Evolutionary conservation across 345 rosid genomes (phyloP).

Genomic region (Orychophragmus violaceus): DNA sequence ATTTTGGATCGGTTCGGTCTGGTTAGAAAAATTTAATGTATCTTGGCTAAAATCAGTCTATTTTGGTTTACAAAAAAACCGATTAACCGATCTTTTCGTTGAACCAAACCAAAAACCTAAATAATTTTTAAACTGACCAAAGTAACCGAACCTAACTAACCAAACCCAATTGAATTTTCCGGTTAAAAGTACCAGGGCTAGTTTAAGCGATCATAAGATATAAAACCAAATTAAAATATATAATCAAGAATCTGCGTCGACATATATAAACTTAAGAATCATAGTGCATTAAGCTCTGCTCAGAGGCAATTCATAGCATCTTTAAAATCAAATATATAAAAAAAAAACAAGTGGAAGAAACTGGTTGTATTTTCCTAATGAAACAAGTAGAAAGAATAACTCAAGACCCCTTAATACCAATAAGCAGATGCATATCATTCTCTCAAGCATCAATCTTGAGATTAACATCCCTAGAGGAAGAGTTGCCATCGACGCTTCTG

Average conservation of each 20-base stretch:
- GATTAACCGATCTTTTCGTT: too few relatives aligned
- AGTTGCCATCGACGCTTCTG: constrained; percentile 9
- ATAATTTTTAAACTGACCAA: too few relatives aligned
- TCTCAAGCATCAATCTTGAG: constrained; percentile 29
- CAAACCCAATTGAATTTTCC: too few relatives aligned
- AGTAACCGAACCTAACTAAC: too few relatives aligned
- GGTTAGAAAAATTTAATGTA: too few relatives aligned
- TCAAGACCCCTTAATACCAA: not conserved
- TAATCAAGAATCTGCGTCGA: not conserved
- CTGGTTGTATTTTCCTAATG: constrained; percentile 1
- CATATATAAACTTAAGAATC: not conserved
- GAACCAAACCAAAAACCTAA: too few relatives aligned
- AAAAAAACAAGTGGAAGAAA: not conserved
- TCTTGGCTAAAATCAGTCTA: too few relatives aligned
- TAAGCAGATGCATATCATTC: not conserved
- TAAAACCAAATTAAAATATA: not conserved
- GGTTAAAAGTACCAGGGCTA: too few relatives aligned
- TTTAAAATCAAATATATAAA: not conserved
- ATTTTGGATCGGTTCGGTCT: too few relatives aligned
- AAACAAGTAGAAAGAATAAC: not conserved
- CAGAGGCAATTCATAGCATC: not conserved
- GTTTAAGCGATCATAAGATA: too few relatives aligned
- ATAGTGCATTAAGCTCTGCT: not conserved
- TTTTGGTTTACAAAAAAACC: too few relatives aligned
- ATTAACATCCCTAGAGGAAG: constrained; percentile 25